Conservation (phyloP, 805 yeast species). For the Barnettozyma californica region DNA sequence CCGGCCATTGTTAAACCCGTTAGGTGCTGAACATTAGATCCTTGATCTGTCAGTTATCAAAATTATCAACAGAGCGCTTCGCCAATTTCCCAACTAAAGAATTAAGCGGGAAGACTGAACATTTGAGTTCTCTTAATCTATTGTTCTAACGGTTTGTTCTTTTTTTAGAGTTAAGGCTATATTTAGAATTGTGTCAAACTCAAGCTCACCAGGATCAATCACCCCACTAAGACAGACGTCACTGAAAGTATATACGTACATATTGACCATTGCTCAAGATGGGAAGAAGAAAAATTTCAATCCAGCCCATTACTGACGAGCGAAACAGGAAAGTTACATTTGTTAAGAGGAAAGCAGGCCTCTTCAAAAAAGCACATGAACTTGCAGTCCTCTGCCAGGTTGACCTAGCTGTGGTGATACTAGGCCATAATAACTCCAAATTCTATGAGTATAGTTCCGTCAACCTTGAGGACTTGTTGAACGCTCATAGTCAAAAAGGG, state of each 20-base stretch:
- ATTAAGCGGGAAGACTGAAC: not conserved
- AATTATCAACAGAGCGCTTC: no score
- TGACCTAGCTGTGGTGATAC: conserved; percentile 83
- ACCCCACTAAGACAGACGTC: no score
- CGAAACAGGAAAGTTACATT: conserved; percentile 83
- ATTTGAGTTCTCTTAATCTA: not conserved
- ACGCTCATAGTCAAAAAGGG: conserved; percentile 30
- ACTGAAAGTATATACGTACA: no score
- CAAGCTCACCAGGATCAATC: not conserved
- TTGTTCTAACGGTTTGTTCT: conserved; percentile 1
- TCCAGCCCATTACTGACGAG: conserved; percentile 86
- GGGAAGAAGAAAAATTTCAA: conserved; percentile 97
- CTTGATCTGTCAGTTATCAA: no score
- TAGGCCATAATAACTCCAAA: conserved; percentile 71
- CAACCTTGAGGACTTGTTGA: conserved; percentile 47
- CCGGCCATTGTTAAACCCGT: no score
- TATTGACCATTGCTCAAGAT: conserved; percentile 31
- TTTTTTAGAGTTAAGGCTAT: conserved; percentile 8
- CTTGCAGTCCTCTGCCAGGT: conserved; percentile 87
- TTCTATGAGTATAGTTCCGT: conserved; percentile 81
- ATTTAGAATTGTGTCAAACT: conserved; percentile 13
- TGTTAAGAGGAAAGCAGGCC: conserved; percentile 90
- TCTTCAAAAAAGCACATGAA: conserved; percentile 62
- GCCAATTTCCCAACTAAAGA: not conserved
- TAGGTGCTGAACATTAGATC: no score